Conservation (phyloP, 441 rosid genomes). For the Croton laevigatus region DNA sequence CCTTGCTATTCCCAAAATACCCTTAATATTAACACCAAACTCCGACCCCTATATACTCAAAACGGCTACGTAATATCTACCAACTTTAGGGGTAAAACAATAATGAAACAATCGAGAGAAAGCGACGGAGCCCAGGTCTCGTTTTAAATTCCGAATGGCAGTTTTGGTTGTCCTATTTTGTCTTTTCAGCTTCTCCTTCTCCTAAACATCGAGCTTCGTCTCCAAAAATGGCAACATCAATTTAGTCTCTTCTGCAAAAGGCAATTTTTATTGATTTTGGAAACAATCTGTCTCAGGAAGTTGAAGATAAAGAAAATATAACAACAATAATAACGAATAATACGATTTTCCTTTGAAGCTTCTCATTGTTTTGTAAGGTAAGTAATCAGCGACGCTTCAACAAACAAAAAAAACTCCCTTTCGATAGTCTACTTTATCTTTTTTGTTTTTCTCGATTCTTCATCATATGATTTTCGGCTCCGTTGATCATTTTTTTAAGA, state of each 20-base stretch:
- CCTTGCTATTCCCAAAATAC: neutral
- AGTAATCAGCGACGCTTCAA: neutral
- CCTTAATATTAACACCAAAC: neutral
- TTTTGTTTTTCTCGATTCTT: neutral
- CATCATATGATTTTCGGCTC: no score
- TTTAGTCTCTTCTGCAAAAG: neutral
- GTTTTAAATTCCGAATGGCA: conserved; percentile 14
- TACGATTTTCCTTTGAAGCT: neutral
- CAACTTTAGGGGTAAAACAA: neutral
- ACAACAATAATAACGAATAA: no score
- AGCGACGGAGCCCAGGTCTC: conserved; percentile 10
- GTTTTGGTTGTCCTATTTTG: conserved; percentile 8
- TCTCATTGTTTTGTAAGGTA: neutral
- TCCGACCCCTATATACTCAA: neutral
- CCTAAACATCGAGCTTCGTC: neutral
- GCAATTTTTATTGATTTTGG: neutral
- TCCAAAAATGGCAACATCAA: neutral
- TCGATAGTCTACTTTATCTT: neutral
- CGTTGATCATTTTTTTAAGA: no score
- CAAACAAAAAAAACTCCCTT: neutral
- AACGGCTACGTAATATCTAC: conserved; percentile 11
- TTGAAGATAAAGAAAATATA: no score
- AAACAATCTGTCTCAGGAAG: neutral
- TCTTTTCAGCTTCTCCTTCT: conserved; percentile 4
- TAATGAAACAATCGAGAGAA: neutral